Evolutionary conservation across 352 stramenopile species (phyloP), one percentile per base, ranked within the genome.

Genomic region (Phytopythium chamaehyphon): DNA sequence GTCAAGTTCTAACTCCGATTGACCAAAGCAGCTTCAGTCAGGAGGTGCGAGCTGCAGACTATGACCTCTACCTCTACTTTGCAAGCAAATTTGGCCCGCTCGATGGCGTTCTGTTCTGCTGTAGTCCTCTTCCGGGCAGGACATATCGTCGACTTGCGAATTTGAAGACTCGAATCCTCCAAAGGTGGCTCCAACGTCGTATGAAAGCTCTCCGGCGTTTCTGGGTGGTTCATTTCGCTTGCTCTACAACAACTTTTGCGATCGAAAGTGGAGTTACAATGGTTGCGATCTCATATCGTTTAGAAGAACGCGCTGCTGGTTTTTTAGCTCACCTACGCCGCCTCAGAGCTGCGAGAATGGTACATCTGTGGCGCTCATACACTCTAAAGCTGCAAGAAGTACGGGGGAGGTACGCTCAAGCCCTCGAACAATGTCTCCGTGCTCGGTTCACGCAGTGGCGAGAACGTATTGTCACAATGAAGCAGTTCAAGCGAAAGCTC

Each of bases 81-180:
- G 38, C 37, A 10, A 47, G 48, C 37, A 46, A 55, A 26, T 55
- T 40, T 28, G 48, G 48, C 11, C 22, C 48, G n/a, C 38, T 47
- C 2, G 28, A 55, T 10, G 48, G 48, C 9, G 21, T 55, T 5
- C 24, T 47, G 23, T 55, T 47, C 38, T 40, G 48, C 19, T 47
- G 23, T 9, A 47, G 23, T 12, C 48, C 48, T 5, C 12, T 35
- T 35, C 48, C 48, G 15, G 48, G 48, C 4, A 36, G 24, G 6
- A 47, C 23, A 0, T 55, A 55, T 37, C 10, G 23, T 10, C 24
- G 24, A 3, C 33, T 55, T 12, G 48, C 46, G 5, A n/a, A 46
- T 15, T 18, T 15, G 15, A 40, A n/a, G 16, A 37, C 48, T 47
- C 26, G 48, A 11, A 39, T 24, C 3, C 48, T 55, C n/a, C 48